Evolutionary conservation across 495 filamentous ascomycete species (phyloP).

Genomic region (Penicillium roqueforti): DNA sequence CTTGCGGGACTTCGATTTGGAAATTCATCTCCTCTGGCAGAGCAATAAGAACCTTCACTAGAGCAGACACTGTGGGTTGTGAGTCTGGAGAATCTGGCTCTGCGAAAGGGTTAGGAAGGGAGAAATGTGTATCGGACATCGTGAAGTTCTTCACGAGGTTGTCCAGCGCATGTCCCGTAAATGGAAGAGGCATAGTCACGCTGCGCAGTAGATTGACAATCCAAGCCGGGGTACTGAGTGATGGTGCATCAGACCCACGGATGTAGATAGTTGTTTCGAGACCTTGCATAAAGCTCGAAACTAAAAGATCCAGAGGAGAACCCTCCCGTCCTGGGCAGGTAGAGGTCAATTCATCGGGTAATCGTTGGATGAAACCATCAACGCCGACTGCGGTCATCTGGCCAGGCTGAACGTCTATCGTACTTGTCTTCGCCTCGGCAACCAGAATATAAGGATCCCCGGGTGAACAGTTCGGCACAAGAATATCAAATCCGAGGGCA

Average conservation of each 20-base stretch:
- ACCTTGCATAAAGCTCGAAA: constrained; percentile 78
- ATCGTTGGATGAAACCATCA: constrained; percentile 59
- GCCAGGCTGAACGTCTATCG: constrained; percentile 60
- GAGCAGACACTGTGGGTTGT: constrained; percentile 73
- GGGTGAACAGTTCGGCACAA: constrained; percentile 71
- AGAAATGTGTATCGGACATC: constrained; percentile 77
- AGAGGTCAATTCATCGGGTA: constrained; percentile 66
- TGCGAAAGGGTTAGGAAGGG: constrained; percentile 71
- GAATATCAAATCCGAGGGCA: constrained; percentile 72
- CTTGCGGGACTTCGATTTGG: constrained; percentile 63
- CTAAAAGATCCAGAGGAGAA: constrained; percentile 81
- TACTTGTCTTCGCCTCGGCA: constrained; percentile 66
- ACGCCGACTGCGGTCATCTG: constrained; percentile 63
- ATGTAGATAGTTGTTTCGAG: constrained; percentile 73
- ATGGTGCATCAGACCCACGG: constrained; percentile 66
- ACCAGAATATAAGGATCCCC: constrained; percentile 62
- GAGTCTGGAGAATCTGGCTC: constrained; percentile 70
- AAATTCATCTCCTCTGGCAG: constrained; percentile 86
- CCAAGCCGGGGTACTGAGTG: constrained; percentile 68
- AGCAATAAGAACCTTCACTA: constrained; percentile 68
- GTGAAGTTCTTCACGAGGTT: constrained; percentile 82
- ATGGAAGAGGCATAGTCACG: constrained; percentile 77
- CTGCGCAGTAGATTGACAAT: constrained; percentile 72
- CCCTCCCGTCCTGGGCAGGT: constrained; percentile 67
- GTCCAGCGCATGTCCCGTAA: constrained; percentile 75